Evolutionary conservation across 352 stramenopile genomes (phyloP), one percentile per base, ranked within the genome.

Genomic region (Phytophthora sansomeana): DNA sequence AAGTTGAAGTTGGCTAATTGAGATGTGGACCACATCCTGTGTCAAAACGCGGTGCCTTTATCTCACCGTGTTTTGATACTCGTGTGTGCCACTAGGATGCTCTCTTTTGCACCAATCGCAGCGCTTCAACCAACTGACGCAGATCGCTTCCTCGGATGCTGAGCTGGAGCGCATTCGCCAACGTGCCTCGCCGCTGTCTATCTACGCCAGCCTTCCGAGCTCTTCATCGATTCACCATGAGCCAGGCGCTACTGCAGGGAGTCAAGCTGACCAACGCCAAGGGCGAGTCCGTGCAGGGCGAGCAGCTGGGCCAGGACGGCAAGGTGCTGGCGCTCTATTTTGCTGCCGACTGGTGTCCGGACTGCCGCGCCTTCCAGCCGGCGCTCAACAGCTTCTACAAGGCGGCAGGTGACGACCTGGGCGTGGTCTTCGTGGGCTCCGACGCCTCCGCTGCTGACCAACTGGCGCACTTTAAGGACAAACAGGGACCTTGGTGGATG

Each of bases 371-470:
- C 33, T 95, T 96, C 73, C 85, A 92, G 58, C 88, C 88, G 38
- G 58, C 68, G 50, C 71, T 96, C 28, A 96, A 95, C 63, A 59
- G 49, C 9, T 95, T 92, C 63, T 92, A 93, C 72, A 53, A 77
- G 56, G 48, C 77, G 8, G 77, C 78, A 42, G 78, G 87, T 49
- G 77, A 58, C 17, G 43, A 70, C 33, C 35, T 96, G 30, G 88
- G 95, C 59, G 62, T 96, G 35, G 81, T 96, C 8, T 92, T 96
- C 59, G 77, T 96, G 1, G 67, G 88, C 46, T 96, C 88, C 42
- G 87, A 96, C 62, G 57, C 57, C 36, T 86, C 79, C 10, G 75
- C 69, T 0, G 63, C 65, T 26, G 85, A 90, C 57, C 86, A 96
- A 17, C 19, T 70, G 2, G 78, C 71, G 19, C 80, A 96, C 56